Evolutionary conservation across 441 rosid species (phyloP).

Genomic region (Corymbia citriodora): DNA sequence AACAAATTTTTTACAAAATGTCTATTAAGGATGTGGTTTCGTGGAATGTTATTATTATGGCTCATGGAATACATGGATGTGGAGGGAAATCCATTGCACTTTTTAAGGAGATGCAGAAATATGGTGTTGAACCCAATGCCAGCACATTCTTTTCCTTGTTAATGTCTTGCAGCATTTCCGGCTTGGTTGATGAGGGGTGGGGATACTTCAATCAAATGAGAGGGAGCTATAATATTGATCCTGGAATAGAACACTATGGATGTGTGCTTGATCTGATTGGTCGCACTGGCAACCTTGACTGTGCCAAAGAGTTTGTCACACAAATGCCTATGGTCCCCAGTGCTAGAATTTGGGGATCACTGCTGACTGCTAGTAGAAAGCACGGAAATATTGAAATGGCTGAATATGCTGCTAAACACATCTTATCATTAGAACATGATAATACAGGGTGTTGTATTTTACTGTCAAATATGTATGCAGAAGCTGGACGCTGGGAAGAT

Average conservation of each 20-base stretch:
- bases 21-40: conserved; percentile 48
- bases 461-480: conserved; percentile 48
- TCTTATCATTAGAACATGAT: conserved; percentile 30
- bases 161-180: conserved; percentile 53
- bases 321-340: conserved; percentile 41
- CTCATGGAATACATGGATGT: conserved; percentile 62
- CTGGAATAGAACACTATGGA: conserved; percentile 52
- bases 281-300: conserved; percentile 34
- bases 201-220: conserved; percentile 36
- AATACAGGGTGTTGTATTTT: conserved; percentile 53
- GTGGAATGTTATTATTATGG: conserved; percentile 80
- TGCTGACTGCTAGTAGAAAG: conserved; percentile 49
- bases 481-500: conserved; percentile 54
- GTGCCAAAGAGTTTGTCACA: conserved; percentile 35
- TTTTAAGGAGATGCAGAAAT: conserved; percentile 33
- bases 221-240: conserved; percentile 43
- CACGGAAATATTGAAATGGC: conserved; percentile 33
- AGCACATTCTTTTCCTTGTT: conserved; percentile 53
- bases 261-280: conserved; percentile 59
- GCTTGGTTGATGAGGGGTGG: conserved; percentile 54
- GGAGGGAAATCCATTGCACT: conserved; percentile 38
- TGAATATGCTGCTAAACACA: conserved; percentile 39
- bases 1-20: conserved; percentile 35
- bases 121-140: conserved; percentile 36
- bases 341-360: conserved; percentile 57